Evolutionary conservation across 257 asterid genomes (phyloP).

Genomic region (Rubia yunnanensis): DNA sequence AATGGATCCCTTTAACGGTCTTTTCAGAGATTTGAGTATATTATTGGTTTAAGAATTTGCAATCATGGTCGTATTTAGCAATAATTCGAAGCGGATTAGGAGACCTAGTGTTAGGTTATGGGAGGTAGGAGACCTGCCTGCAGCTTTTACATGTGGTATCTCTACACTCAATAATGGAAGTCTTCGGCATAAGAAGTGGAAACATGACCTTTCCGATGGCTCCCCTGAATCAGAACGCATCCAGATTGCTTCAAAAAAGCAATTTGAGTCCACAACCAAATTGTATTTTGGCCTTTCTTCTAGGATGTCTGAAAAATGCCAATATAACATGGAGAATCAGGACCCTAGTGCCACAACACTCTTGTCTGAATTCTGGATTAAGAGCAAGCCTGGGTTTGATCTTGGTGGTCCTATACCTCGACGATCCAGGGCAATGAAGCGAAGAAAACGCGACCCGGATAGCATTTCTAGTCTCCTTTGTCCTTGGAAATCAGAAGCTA

Average conservation of each 20-base stretch:
- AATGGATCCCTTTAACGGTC: neutral
- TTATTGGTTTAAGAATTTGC: neutral
- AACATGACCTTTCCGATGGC: neutral
- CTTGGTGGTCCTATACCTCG: conserved; percentile 13
- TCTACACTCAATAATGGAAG: conserved; percentile 13
- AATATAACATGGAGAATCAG: conserved; percentile 13
- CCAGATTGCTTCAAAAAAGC: too few species aligned
- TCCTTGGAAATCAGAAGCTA: conserved; percentile 2
- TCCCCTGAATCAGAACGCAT: conserved; percentile 1
- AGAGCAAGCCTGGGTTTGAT: conserved; percentile 1
- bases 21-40: neutral
- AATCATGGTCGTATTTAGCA: conserved; percentile 14
- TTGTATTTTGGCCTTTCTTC: neutral
- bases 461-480: conserved; percentile 10
- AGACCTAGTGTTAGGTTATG: conserved; percentile 21
- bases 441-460: conserved; percentile 16
- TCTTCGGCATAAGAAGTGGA: conserved; percentile 6
- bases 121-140: conserved; percentile 23
- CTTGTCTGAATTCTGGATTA: neutral
- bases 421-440: conserved; percentile 12
- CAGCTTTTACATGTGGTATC: conserved; percentile 21
- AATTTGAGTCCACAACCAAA: neutral
- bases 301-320: neutral
- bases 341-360: conserved; percentile 7
- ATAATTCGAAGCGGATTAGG: conserved; percentile 20